These are phyloP conservation scores for Dioscorea zingiberensis DNA, from an alignment of 106 monocot genomes.

Conservation along the genomic window DNA sequence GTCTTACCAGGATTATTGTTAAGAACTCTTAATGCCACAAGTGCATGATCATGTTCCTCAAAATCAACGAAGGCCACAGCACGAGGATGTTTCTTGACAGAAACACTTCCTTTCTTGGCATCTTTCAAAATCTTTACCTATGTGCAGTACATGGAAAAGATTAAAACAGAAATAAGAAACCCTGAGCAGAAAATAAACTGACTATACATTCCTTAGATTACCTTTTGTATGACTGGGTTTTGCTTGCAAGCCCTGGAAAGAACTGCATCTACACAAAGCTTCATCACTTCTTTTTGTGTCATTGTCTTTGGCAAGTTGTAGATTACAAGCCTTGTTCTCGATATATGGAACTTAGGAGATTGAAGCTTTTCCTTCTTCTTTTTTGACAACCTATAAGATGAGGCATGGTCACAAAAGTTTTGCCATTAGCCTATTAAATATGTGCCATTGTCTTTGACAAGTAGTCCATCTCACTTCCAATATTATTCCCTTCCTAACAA, in stretches of 20 bases:
- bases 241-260: slow-evolving; percentile 86
- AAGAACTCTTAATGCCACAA: slow-evolving; percentile 91
- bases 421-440: too few species aligned
- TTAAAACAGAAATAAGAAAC: neutral
- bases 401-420: too few species aligned
- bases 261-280: slow-evolving; percentile 71
- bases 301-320: slow-evolving; percentile 95
- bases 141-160: neutral
- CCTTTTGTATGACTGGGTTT: slow-evolving; percentile 82
- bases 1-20: slow-evolving; percentile 95
- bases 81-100: slow-evolving; percentile 45
- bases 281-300: slow-evolving; percentile 66
- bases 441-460: too few species aligned
- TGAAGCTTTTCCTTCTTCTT: slow-evolving; percentile 69
- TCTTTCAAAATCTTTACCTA: slow-evolving; percentile 94
- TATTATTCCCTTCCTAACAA: too few species aligned
- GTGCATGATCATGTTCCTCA: slow-evolving; percentile 89
- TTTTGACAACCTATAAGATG: slow-evolving; percentile 44
- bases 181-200: neutral
- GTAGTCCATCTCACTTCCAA: too few species aligned
- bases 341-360: slow-evolving; percentile 90
- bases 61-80: slow-evolving; percentile 98
- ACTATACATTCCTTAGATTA: slow-evolving; percentile 8
- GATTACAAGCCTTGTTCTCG: slow-evolving; percentile 81
- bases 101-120: slow-evolving; percentile 57